phyloP scores from a whole-genome alignment of 2,329 filamentous ascomycete genomes.

The Hortaea sp. region DNA sequence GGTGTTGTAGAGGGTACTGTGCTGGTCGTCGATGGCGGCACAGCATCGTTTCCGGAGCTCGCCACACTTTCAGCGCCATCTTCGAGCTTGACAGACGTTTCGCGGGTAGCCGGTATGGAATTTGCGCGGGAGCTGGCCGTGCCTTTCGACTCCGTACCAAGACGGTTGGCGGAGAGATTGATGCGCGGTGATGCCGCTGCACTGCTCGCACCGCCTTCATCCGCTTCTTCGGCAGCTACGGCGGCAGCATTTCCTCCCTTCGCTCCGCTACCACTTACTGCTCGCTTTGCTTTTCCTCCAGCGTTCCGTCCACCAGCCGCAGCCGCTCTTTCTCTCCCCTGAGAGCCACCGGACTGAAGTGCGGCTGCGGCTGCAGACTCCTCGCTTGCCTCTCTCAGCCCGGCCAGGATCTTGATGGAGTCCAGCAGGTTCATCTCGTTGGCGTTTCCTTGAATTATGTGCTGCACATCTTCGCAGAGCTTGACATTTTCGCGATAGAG shows the following conservation, averaged over 20 bases:
- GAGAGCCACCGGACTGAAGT: conserved; percentile 10
- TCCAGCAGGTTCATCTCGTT: conserved; percentile 33
- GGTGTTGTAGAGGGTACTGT: conserved; percentile 2
- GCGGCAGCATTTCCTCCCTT: conserved; percentile 13
- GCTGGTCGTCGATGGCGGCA: conserved; percentile 10
- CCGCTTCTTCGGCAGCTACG: conserved; percentile 7
- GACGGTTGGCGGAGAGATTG: conserved; percentile 10
- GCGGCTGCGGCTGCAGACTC: conserved; percentile 23
- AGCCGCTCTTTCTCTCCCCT: conserved; percentile 8
- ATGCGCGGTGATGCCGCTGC: conserved; percentile 25
- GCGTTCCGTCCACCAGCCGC: conserved; percentile 1
- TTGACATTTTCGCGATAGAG: conserved; percentile 40
- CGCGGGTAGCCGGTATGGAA: conserved; percentile 36
- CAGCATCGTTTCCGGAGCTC: conserved; percentile 32
- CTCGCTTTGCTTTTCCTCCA: conserved; percentile 5
- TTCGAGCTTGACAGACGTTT: conserved; percentile 42
- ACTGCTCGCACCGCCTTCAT: conserved; percentile 21
- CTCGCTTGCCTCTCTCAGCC: conserved; percentile 38
- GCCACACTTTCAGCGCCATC: conserved; percentile 35
- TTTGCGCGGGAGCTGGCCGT: conserved; percentile 28
- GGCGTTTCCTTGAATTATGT: conserved; percentile 33
- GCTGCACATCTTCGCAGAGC: conserved; percentile 35
- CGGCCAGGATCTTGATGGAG: conserved; percentile 37
- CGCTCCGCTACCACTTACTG: conserved; percentile 16
- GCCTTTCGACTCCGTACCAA: conserved; percentile 18